Percentiles rank a stretch among this genome's conserved stretches.
Evolutionary conservation across 2,329 filamentous ascomycete genomes (phyloP).

Genomic region (Mariannaea sp.): DNA sequence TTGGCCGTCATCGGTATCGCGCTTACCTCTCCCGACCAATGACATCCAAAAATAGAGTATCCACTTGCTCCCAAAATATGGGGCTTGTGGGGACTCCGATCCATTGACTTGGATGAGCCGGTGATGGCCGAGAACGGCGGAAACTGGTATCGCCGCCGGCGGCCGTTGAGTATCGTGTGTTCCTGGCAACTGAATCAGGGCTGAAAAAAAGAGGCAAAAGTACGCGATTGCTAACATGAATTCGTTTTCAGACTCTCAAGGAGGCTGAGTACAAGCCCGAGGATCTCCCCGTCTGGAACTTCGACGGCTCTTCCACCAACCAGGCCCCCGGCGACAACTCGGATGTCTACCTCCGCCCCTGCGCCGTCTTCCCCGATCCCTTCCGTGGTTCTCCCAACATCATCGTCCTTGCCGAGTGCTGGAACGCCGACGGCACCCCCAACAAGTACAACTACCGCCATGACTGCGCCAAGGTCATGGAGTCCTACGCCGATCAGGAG

Average conservation of each 20-base stretch:
- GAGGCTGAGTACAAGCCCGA: slow-evolving; percentile 55
- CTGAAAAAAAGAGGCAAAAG: neutral
- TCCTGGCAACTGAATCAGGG: too few relatives aligned
- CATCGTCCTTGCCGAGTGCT: slow-evolving; percentile 92
- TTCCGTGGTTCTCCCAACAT: slow-evolving; percentile 91
- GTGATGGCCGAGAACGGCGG: slow-evolving; percentile 5
- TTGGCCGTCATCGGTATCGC: slow-evolving; percentile 19
- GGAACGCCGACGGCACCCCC: slow-evolving; percentile 89
- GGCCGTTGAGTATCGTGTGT: too few relatives aligned
- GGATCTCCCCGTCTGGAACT: slow-evolving; percentile 61
- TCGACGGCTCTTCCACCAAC: slow-evolving; percentile 81
- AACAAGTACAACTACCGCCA: slow-evolving; percentile 99
- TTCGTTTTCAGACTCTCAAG: slow-evolving; percentile 52
- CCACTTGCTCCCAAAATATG: neutral
- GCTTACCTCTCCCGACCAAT: slow-evolving; percentile 15
- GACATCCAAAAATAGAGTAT: slow-evolving; percentile 15
- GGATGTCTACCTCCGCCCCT: slow-evolving; percentile 93
- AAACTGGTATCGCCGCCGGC: neutral
- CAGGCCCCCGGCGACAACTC: slow-evolving; percentile 96
- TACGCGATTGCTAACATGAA: neutral
- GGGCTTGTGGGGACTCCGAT: slow-evolving; percentile 16
- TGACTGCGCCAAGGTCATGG: slow-evolving; percentile 88
- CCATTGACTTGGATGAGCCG: slow-evolving; percentile 18
- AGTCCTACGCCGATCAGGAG: slow-evolving; percentile 77
- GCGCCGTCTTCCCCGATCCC: slow-evolving; percentile 87